These are phyloP conservation scores for Podospora bellae-mahoneyi DNA, from an alignment of 495 filamentous ascomycete species.

Conservation along the genomic window DNA sequence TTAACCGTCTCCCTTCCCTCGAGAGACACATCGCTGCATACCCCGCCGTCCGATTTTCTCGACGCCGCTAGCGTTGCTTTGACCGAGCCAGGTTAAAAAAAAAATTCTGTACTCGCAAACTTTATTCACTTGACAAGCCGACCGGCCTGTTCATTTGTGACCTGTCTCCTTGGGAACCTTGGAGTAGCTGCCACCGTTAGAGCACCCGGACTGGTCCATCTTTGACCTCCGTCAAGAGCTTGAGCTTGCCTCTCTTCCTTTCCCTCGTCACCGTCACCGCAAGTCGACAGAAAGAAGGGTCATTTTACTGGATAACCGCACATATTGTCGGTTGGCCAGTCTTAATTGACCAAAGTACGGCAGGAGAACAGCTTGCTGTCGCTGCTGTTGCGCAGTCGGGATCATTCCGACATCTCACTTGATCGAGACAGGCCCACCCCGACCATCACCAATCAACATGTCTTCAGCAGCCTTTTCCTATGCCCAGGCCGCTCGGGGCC, in stretches of 20 bases:
- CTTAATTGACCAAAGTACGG: neutral
- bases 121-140: neutral
- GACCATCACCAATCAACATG: constrained; percentile 23
- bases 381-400: constrained; percentile 2
- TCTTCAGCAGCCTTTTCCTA: constrained; percentile 71
- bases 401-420: neutral
- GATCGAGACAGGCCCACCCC: neutral
- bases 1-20: neutral
- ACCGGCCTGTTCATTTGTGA: neutral
- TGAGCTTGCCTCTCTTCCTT: neutral
- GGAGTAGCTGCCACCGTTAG: neutral
- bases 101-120: neutral
- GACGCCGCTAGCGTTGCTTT: neutral
- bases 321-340: neutral
- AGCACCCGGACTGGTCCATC: neutral
- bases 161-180: neutral
- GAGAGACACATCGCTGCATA: neutral
- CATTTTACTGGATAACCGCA: neutral
- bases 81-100: neutral
- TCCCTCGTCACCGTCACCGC: neutral
- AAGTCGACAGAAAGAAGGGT: neutral
- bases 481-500: constrained; percentile 87
- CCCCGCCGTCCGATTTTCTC: neutral
- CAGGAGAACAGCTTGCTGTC: neutral
- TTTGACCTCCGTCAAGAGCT: neutral